Evolutionary conservation across 2,329 filamentous ascomycete genomes (phyloP).

Genomic region (Seiridium unicorne): DNA sequence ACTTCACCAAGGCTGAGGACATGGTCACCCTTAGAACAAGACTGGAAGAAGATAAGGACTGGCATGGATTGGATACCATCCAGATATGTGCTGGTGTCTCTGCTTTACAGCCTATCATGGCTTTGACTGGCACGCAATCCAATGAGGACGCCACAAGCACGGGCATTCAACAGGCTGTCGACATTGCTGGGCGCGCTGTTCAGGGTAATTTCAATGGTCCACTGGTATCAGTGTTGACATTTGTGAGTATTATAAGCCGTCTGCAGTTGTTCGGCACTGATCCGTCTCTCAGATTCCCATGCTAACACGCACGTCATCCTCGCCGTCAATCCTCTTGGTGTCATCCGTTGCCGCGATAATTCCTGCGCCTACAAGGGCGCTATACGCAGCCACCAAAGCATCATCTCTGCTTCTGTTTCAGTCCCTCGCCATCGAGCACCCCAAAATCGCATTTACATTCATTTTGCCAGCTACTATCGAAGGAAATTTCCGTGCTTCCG

Average conservation of each 20-base stretch:
- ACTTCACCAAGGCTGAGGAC: slow-evolving; percentile 23
- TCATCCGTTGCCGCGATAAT: slow-evolving; percentile 27
- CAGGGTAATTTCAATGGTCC: slow-evolving; percentile 30
- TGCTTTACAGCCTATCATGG: slow-evolving; percentile 30
- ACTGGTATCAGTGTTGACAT: slow-evolving; percentile 24
- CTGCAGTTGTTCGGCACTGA: no score
- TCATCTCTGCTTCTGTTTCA: slow-evolving; percentile 30
- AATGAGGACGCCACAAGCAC: slow-evolving; percentile 15
- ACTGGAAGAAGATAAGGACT: slow-evolving; percentile 15
- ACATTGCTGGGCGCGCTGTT: slow-evolving; percentile 20
- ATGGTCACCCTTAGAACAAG: slow-evolving; percentile 25
- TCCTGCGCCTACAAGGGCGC: slow-evolving; percentile 30
- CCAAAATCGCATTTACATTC: slow-evolving; percentile 26
- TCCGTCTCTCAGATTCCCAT: slow-evolving; percentile 20
- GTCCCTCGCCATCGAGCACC: slow-evolving; percentile 31
- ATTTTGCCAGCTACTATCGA: slow-evolving; percentile 31
- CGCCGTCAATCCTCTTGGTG: slow-evolving; percentile 24
- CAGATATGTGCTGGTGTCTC: slow-evolving; percentile 31
- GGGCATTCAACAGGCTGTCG: slow-evolving; percentile 21
- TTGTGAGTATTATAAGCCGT: slow-evolving; percentile 13
- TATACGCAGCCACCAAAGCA: slow-evolving; percentile 32
- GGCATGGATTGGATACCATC: slow-evolving; percentile 29
- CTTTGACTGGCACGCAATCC: slow-evolving; percentile 17
- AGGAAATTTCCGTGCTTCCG: slow-evolving; percentile 31
- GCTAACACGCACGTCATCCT: slow-evolving; percentile 26